A percentile compares a stretch with the other conserved stretches of the same genome.
Evolutionary conservation across 78 protist species (phyloP).

Genomic region (Dictyostelium brefeldianum): DNA sequence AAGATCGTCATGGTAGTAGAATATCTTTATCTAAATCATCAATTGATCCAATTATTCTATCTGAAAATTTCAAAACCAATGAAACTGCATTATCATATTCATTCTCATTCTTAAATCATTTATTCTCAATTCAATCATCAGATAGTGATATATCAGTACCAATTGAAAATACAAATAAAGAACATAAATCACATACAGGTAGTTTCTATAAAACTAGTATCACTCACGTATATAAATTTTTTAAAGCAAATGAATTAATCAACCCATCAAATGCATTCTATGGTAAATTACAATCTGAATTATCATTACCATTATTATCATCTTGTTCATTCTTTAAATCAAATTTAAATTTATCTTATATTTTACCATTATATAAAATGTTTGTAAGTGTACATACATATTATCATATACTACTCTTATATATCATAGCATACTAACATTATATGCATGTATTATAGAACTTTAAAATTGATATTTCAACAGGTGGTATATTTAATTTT

Average conservation of each 20-base stretch:
- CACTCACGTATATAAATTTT: neutral
- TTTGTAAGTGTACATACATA: neutral
- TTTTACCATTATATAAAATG: neutral
- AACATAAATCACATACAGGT: neutral
- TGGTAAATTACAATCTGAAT: neutral
- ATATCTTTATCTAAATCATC: neutral
- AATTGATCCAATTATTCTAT: neutral
- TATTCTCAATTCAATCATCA: neutral
- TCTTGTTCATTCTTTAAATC: neutral
- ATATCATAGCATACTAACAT: too few relatives aligned
- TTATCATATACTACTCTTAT: too few relatives aligned
- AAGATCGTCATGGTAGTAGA: neutral
- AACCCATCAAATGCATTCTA: too few relatives aligned
- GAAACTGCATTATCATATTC: neutral
- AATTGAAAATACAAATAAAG: neutral
- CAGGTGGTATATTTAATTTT: conserved; percentile 7
- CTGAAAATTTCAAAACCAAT: neutral
- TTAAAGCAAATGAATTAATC: neutral
- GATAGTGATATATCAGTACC: neutral
- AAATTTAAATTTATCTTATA: neutral
- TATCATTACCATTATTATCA: neutral
- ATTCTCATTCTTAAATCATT: neutral
- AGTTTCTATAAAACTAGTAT: neutral
- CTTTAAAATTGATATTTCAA: neutral
- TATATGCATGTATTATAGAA: neutral